Percentiles rank a stretch among this genome's conserved stretches.
These are phyloP conservation scores for Sporothrix mexicana DNA, from an alignment of 2,329 filamentous ascomycete genomes.

Conservation along the genomic window DNA sequence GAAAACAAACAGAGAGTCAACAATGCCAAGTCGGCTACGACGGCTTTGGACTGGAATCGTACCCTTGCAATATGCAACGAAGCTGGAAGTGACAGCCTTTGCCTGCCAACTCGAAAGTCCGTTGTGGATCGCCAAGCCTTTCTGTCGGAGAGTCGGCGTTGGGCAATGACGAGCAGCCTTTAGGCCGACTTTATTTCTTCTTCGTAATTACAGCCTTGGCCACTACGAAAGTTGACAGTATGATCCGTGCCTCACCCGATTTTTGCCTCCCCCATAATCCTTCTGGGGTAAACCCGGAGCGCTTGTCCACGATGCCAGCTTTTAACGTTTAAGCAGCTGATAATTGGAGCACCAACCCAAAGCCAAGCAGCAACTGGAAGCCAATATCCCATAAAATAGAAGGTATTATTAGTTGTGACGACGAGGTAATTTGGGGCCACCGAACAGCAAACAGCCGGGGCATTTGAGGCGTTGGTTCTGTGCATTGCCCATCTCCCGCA, in stretches of 20 bases:
- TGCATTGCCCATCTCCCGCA: not conserved
- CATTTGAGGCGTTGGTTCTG: too few relatives aligned
- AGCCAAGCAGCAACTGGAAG: not conserved
- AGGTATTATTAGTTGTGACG: too few relatives aligned
- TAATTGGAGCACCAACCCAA: not conserved
- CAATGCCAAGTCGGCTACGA: conserved; percentile 22
- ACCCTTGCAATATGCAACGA: not conserved
- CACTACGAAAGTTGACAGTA: not conserved
- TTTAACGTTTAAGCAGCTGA: not conserved
- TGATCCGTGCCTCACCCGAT: conserved; percentile 14
- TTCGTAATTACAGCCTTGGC: conserved; percentile 14
- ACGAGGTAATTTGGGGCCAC: not conserved
- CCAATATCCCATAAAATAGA: too few relatives aligned
- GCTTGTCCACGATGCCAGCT: not conserved
- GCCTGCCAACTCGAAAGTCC: conserved; percentile 1
- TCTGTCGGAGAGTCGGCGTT: conserved; percentile 1
- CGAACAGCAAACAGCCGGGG: not conserved
- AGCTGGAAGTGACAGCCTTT: not conserved
- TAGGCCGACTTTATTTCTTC: not conserved
- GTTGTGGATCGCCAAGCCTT: conserved; percentile 18
- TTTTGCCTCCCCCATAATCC: not conserved
- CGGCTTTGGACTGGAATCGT: conserved; percentile 7
- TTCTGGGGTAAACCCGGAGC: not conserved
- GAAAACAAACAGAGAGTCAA: not conserved
- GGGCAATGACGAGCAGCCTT: not conserved